Evolutionary conservation across 2,329 filamentous ascomycete species (phyloP).

Genomic region (Neofusicoccum laricinum): DNA sequence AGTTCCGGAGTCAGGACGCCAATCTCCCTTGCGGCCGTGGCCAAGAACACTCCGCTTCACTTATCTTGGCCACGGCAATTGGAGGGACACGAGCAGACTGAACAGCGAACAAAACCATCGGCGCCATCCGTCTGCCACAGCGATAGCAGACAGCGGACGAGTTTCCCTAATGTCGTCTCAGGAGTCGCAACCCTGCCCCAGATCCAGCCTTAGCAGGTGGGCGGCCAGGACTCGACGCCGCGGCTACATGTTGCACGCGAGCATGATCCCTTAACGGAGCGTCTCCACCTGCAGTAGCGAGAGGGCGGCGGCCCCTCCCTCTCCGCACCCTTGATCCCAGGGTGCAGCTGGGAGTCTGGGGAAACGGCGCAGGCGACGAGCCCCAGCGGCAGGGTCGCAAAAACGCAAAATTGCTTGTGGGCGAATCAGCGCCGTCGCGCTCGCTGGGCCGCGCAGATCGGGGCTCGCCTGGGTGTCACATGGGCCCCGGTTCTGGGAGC

Average conservation of each 20-base stretch:
- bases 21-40: not conserved
- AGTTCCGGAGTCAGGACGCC: not conserved
- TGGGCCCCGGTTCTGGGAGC: not conserved
- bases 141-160: slow-evolving; percentile 3
- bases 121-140: not conserved
- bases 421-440: not conserved
- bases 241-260: not conserved
- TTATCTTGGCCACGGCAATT: not conserved
- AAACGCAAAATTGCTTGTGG: not conserved
- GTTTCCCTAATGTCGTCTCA: not conserved
- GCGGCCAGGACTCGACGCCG: not conserved
- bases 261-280: not conserved
- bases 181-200: not conserved
- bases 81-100: not conserved
- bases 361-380: not conserved
- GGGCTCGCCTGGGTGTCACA: not conserved
- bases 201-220: not conserved
- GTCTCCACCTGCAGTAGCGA: not conserved
- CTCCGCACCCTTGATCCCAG: not conserved
- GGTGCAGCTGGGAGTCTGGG: not conserved
- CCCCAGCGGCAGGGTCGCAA: not conserved
- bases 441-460: not conserved
- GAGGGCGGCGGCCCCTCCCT: not conserved
- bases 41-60: not conserved
- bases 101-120: not conserved